Base-by-base conservation (phyloP, 1,139 yeast species). In the Pichia terricola region DNA sequence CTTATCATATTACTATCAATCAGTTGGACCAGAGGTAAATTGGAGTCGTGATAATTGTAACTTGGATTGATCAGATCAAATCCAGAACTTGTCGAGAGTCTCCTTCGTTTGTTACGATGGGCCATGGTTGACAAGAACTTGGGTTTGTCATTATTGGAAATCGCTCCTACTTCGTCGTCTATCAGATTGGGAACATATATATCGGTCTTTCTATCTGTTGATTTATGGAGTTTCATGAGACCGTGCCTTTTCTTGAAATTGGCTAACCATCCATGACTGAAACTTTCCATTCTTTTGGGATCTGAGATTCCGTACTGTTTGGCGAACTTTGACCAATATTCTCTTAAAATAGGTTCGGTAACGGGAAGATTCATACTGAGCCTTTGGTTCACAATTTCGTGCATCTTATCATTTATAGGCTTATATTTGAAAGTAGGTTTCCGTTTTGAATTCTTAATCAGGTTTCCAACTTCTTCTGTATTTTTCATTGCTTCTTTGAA, bases 231-330 rank as follows among this genome's bases (percentile, higher is more conserved):
- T 16, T 16, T 16, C 22, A n/a, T 68, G 39, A 77, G 60, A 0
- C 80, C 80, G 52, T 75, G 79, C 44, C 81, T 60, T 53, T 74
- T 76, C 55, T 77, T 77, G 56, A 77, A 77, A 53, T 74, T 80
- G 26, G 74, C 65, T 38, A 77, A 60, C 82, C 82, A 77, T 6
- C 82, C 82, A 57, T 77, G 81, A 51, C 78, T 72, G 53, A 75
- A 77, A 25, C 71, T 67, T 36, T 66, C 69, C 45, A 73, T 59
- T 43, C 82, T 58, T 55, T 77, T 77, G 3, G 82, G 81, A 52
- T 77, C 79, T 26, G 71, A 77, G 3, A 77, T 80, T 2, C 81
- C 82, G 53, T 60, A 74, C 54, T 72, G 69, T 48, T 71, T 73
- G 4, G 81, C 81, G 53, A 67, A 73, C 26, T 68, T 62, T 6